Evolutionary conservation across 2,329 filamentous ascomycete genomes (phyloP), one percentile per base, ranked within the genome.

Genomic region (Phyllosticta paracitricarpa): DNA sequence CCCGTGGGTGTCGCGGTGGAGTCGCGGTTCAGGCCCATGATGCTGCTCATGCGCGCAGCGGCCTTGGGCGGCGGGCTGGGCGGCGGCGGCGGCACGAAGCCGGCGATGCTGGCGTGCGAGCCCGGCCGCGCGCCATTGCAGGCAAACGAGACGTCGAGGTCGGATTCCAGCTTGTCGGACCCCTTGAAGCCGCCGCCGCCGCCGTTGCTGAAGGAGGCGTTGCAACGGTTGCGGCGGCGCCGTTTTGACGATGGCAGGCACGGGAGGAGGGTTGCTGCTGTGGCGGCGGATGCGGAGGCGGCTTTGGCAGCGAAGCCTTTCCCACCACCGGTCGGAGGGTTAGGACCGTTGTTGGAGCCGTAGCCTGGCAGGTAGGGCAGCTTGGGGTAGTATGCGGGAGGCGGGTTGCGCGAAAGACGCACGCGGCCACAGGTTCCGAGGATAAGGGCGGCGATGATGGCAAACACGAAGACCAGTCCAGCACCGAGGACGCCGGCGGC

Each of bases 401-500:
- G 40, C 40, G 40, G 40, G 40, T n/a, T 17, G 17, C 40, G 40
- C 3, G 40, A 48, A 17, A 48, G 14, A 7, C 17, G 40, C 40
- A 48, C n/a, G 40, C 40, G 40, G 40, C 40, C 40, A 17, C 40
- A 48, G 3, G 40, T 48, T 4, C 40, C 17, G 2, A n/a, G 14
- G 40, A 48, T n/a, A 7, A 48, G 40, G 17, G 40, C 71, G 51
- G 76, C 76, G 24, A 80, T 54, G 0, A 82, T 54, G 1, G 67
- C 76, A 1, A 80, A 70, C 2, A 68, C 78, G 12, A 85, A 71
- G 1, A 80, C 77, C 19, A 83, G 75, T 26, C 80, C 68, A 0
- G 81, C 82, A 30, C 83, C 83, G 56, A 85, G 79, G n/a, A 81
- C 79, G 6, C 82, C 83, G 3, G 77, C 81, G 22, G 82, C 75